phyloP scores from a whole-genome alignment of 805 yeast genomes.

The Spathaspora girioi region DNA sequence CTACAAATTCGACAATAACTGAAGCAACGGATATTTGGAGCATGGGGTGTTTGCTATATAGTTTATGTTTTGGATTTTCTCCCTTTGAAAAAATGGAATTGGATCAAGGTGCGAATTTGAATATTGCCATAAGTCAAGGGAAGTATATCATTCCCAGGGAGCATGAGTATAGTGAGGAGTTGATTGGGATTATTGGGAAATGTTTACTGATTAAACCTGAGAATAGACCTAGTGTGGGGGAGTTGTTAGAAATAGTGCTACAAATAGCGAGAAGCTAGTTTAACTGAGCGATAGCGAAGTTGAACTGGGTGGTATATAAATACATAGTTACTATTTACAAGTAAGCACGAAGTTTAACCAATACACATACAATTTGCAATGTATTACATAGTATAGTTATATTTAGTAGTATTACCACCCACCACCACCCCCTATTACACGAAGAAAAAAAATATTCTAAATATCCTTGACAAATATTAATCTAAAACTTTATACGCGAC shows the following conservation, averaged over 20 bases:
- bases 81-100: slow-evolving; percentile 86
- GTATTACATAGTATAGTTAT: too few species aligned
- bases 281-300: too few species aligned
- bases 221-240: slow-evolving; percentile 61
- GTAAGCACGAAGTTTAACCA: too few species aligned
- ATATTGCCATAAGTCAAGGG: slow-evolving; percentile 70
- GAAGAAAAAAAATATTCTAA: neutral
- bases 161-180: slow-evolving; percentile 50
- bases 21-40: slow-evolving; percentile 91
- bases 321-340: too few species aligned
- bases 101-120: slow-evolving; percentile 77
- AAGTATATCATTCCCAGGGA: slow-evolving; percentile 53
- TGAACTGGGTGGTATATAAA: neutral
- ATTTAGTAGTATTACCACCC: too few species aligned
- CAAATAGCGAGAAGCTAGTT: slow-evolving; percentile 19
- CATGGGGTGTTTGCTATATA: slow-evolving; percentile 78
- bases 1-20: slow-evolving; percentile 58
- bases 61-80: slow-evolving; percentile 71
- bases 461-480: neutral
- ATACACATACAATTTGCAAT: too few species aligned
- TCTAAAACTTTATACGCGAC: neutral
- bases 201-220: slow-evolving; percentile 65
- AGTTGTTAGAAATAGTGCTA: slow-evolving; percentile 50
- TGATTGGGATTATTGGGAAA: slow-evolving; percentile 51
- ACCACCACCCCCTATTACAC: neutral